These are phyloP conservation scores for Botrytis cinerea DNA, from an alignment of 2,329 filamentous ascomycete genomes.

Conservation along the genomic window DNA sequence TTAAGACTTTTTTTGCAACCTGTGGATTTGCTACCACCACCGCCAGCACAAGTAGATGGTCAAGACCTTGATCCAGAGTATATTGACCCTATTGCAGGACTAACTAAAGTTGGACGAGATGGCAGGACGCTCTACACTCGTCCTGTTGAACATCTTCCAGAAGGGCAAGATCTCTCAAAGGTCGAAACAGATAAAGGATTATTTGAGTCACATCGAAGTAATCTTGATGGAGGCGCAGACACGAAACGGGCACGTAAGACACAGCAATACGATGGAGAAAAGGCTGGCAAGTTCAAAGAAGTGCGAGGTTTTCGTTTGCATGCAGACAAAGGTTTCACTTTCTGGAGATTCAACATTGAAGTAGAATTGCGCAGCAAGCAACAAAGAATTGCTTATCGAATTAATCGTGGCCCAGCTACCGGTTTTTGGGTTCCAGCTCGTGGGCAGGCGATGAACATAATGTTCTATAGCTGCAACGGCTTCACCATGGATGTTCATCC, in stretches of 20 bases:
- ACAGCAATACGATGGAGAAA: constrained; percentile 72
- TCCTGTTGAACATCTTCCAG: constrained; percentile 82
- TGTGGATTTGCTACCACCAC: constrained; percentile 77
- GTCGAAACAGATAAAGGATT: constrained; percentile 80
- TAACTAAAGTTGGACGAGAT: constrained; percentile 80
- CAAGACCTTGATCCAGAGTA: constrained; percentile 75
- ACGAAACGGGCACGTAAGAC: constrained; percentile 54
- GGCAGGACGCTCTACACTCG: constrained; percentile 87
- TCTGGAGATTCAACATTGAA: constrained; percentile 97
- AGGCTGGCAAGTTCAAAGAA: constrained; percentile 77
- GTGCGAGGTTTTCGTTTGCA: constrained; percentile 81
- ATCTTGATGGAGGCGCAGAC: constrained; percentile 54
- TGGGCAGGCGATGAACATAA: constrained; percentile 91
- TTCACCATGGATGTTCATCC: constrained; percentile 81
- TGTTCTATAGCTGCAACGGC: constrained; percentile 98
- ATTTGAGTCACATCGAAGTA: constrained; percentile 67
- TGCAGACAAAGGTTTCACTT: constrained; percentile 82
- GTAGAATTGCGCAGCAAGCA: constrained; percentile 78
- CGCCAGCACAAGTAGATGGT: constrained; percentile 66
- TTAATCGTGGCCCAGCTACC: constrained; percentile 85
- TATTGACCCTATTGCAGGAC: constrained; percentile 84
- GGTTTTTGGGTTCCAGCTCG: constrained; percentile 93
- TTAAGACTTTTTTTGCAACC: constrained; percentile 86
- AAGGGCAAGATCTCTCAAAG: constrained; percentile 74
- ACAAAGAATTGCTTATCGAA: constrained; percentile 88